Percentiles rank a stretch among this genome's conserved stretches.
phyloP scores from a whole-genome alignment of 345 rosid genomes.

The Turritis glabra region DNA sequence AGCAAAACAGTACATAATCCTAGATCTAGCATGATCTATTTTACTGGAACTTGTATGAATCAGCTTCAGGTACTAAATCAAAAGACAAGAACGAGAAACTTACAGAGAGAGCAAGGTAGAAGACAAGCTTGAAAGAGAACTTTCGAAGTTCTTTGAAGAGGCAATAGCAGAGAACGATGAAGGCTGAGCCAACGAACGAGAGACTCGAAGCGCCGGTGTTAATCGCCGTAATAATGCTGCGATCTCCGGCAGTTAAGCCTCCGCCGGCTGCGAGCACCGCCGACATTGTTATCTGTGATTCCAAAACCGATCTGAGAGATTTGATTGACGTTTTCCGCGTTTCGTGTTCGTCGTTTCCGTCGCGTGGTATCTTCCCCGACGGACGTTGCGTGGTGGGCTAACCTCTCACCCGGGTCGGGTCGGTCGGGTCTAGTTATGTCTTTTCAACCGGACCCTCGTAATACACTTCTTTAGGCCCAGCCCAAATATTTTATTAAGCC shows the following conservation, averaged over 20 bases:
- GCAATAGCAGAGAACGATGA: conserved; percentile 85
- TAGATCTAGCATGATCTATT: conserved; percentile 8
- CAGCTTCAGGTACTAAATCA: background rate
- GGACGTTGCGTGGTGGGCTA: conserved; percentile 33
- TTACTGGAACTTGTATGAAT: background rate
- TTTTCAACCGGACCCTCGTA: background rate
- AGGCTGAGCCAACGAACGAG: conserved; percentile 81
- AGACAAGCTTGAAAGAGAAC: conserved; percentile 97
- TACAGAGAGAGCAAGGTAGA: conserved; percentile 93
- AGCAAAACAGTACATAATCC: background rate
- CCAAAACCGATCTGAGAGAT: conserved; percentile 13
- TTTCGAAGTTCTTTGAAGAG: conserved; percentile 95
- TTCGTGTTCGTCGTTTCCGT: conserved; percentile 34
- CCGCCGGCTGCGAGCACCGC: conserved; percentile 41
- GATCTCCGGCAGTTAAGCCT: conserved; percentile 52
- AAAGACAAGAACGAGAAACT: conserved; percentile 11
- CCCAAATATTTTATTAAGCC: background rate
- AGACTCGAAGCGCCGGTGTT: conserved; percentile 79
- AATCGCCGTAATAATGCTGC: conserved; percentile 57
- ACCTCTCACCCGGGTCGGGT: background rate
- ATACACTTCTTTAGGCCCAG: conserved; percentile 10
- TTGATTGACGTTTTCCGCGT: background rate
- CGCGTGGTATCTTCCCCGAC: conserved; percentile 25
- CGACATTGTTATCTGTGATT: conserved; percentile 25
- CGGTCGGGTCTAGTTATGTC: background rate